Evolutionary conservation across 2,329 filamentous ascomycete genomes (phyloP), one percentile per base, ranked within the genome.

Genomic region (Alternaria infectoria): DNA sequence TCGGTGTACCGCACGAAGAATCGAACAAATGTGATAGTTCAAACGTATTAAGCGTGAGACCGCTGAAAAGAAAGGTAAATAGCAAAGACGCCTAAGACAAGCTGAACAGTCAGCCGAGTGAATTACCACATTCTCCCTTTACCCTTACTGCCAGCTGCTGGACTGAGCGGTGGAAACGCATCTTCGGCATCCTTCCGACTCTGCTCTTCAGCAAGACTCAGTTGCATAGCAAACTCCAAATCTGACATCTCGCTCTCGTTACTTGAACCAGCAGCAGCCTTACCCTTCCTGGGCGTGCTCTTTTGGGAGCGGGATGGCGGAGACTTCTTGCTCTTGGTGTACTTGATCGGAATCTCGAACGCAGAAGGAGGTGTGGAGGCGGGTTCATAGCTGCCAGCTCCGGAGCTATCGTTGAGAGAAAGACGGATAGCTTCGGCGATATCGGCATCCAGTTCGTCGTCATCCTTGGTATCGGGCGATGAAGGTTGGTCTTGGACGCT

Each of bases 341-440:
- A 82, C 25, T 79, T 79, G 67, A 85, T 81, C 1, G 83, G 81
- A 12, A 85, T 81, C n/a, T 83, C 81, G 59, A 79, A 83, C 12
- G 61, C 62, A 19, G 69, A 64, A 6, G 65, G 64, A 11, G 68
- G 64, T 2, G 67, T 62, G 1, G 64, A 59, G 12, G 56, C 55
- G 36, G 36, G 36, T 13, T 60, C 45, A 23, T 71, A 69, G 25
- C 61, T 50, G 44, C 44, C 65, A 19, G 68, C 64, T 10, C 58
- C 59, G n/a, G 69, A 54, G 43, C 49, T 68, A 6, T 75, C 73
- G 51, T 75, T 77, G 11, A 85, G 72, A 47, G 82, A 84, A 26
- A 87, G 81, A 13, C 87, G 86, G 57, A 90, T 89, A 0, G 88
- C 88, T 78, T 90, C 87, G 5, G 87, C 87, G 19, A 90, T 83